A percentile compares a stretch with the other conserved stretches of the same genome.
Conservation (phyloP, 495 filamentous ascomycete species). For the Xylaria palmicola region DNA sequence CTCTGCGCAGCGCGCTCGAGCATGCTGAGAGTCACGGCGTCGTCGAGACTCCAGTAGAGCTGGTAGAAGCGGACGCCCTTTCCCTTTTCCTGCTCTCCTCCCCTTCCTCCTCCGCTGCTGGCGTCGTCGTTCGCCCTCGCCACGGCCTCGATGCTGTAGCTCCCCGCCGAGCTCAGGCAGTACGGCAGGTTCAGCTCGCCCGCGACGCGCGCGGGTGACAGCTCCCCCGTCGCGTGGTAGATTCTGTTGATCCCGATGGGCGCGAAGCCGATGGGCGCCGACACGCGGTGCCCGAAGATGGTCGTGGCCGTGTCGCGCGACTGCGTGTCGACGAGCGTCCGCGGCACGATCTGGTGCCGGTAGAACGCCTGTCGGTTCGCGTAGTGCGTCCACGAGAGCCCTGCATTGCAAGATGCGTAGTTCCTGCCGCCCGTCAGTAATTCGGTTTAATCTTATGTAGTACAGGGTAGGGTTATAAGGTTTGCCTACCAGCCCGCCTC, state of each 20-base stretch:
- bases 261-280: slow-evolving; percentile 62
- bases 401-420: slow-evolving; percentile 67
- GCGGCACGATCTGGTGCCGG: slow-evolving; percentile 64
- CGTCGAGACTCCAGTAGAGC: slow-evolving; percentile 65
- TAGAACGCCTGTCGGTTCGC: slow-evolving; percentile 69
- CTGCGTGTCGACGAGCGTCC: slow-evolving; percentile 62
- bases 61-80: slow-evolving; percentile 56
- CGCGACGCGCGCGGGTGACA: slow-evolving; percentile 59
- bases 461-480: not conserved
- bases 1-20: slow-evolving; percentile 51
- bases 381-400: slow-evolving; percentile 62
- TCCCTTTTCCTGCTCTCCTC: not conserved
- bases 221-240: slow-evolving; percentile 57
- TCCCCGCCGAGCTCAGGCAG: slow-evolving; percentile 60
- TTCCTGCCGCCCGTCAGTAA: slow-evolving; percentile 29
- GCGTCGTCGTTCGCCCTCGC: slow-evolving; percentile 48
- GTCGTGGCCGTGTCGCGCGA: slow-evolving; percentile 54
- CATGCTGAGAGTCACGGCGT: slow-evolving; percentile 56
- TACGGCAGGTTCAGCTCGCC: slow-evolving; percentile 55
- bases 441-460: not conserved
- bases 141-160: slow-evolving; percentile 58
- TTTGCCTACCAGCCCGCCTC: slow-evolving; percentile 45
- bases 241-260: slow-evolving; percentile 68
- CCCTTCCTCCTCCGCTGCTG: not conserved
- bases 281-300: slow-evolving; percentile 62